Conservation (phyloP, 495 filamentous ascomycete species). For the Cetradonia linearis region DNA sequence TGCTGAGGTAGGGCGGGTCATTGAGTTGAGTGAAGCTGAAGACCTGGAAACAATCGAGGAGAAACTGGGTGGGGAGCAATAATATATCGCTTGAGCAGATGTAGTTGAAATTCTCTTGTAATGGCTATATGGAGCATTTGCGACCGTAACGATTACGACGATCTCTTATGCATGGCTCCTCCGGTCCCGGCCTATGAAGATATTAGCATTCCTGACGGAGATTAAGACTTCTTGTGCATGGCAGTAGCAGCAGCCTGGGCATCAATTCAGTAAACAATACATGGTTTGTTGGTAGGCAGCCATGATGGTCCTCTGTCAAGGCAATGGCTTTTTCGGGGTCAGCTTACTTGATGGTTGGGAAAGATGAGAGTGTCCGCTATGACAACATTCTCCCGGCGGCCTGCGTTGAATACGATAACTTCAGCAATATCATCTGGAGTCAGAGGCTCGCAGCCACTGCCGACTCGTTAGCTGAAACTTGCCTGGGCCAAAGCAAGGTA, state of each 20-base stretch:
- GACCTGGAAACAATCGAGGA: constrained; percentile 66
- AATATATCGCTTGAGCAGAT: background rate
- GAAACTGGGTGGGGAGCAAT: constrained; percentile 43
- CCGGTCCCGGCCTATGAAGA: constrained; percentile 29
- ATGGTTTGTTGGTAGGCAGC: background rate
- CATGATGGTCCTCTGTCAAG: background rate
- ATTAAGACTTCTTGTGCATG: constrained; percentile 41
- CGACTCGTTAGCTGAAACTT: constrained; percentile 2
- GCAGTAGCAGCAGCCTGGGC: constrained; percentile 42
- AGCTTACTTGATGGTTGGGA: constrained; percentile 77
- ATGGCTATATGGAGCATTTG: background rate
- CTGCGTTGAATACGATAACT: constrained; percentile 81
- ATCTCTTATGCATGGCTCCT: constrained; percentile 32
- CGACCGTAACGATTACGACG: constrained; percentile 11
- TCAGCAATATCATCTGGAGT: constrained; percentile 94
- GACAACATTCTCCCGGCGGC: constrained; percentile 87
- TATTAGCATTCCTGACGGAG: background rate
- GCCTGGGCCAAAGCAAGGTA: background rate
- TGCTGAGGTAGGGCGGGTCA: constrained; percentile 68
- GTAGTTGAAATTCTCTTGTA: background rate
- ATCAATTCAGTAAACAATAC: constrained; percentile 11
- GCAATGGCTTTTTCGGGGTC: no score
- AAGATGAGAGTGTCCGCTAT: constrained; percentile 85
- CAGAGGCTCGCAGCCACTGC: constrained; percentile 75
- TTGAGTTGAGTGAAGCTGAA: constrained; percentile 67